A percentile compares a stretch with the other conserved stretches of the same genome.
phyloP scores from a whole-genome alignment of 2,329 filamentous ascomycete species.

The Exophiala aquamarina region DNA sequence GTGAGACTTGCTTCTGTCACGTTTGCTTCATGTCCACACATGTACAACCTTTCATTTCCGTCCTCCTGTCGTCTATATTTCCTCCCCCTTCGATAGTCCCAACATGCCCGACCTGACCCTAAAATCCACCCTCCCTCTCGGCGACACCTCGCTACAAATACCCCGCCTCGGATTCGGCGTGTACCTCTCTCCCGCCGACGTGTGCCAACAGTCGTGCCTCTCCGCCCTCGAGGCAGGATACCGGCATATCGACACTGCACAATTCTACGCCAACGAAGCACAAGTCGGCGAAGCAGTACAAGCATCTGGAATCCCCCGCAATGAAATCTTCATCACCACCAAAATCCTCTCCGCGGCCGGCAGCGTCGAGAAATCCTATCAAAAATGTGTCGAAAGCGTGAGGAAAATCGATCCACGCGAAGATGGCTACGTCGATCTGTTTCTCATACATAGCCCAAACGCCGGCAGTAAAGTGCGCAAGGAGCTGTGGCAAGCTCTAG shows the following conservation, averaged over 20 bases:
- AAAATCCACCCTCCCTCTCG: constrained; percentile 50
- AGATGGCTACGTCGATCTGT: constrained; percentile 68
- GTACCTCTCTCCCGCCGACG: constrained; percentile 58
- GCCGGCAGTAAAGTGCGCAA: constrained; percentile 56
- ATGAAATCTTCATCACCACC: constrained; percentile 67
- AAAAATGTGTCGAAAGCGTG: constrained; percentile 61
- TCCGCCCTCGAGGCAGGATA: constrained; percentile 57
- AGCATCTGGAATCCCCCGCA: constrained; percentile 55
- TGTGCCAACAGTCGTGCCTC: constrained; percentile 59
- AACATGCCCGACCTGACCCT: constrained; percentile 40
- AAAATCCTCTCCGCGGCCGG: constrained; percentile 62
- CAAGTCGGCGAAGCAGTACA: constrained; percentile 66
- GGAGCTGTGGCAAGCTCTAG: constrained; percentile 66
- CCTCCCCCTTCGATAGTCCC: constrained; percentile 31
- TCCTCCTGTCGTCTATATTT: too few relatives aligned
- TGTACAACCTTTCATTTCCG: too few relatives aligned
- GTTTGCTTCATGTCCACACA: too few relatives aligned
- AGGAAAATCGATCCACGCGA: constrained; percentile 55
- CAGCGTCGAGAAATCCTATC: constrained; percentile 59
- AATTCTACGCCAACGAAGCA: constrained; percentile 68
- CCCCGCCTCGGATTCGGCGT: constrained; percentile 72
- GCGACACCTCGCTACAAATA: constrained; percentile 53
- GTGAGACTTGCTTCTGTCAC: too few relatives aligned
- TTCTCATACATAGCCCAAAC: constrained; percentile 67
- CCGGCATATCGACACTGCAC: constrained; percentile 60